Evolutionary conservation across 257 asterid genomes (phyloP).

Genomic region (Rauvolfia tetraphylla): DNA sequence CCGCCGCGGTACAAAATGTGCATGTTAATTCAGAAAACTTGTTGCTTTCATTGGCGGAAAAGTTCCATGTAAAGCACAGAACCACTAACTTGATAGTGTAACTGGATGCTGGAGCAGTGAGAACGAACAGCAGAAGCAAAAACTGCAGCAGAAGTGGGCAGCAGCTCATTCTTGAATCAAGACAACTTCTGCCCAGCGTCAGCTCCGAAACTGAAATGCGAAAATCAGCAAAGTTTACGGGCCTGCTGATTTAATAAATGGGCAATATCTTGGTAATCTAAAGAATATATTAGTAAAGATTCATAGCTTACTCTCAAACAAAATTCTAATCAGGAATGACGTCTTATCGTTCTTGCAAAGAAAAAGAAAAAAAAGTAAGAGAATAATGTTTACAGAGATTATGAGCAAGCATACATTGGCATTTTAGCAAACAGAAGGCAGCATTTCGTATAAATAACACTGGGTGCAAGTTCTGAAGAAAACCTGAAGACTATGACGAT

Average conservation of each 20-base stretch:
- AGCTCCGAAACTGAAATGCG: constrained; percentile 3
- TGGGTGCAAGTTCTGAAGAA: neutral
- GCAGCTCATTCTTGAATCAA: constrained; percentile 2
- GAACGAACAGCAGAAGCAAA: neutral
- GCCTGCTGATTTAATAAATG: neutral
- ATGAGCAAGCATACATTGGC: neutral
- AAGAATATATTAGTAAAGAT: neutral
- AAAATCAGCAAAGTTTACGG: constrained; percentile 1
- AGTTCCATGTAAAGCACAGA: neutral
- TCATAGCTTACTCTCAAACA: neutral
- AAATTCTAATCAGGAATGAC: neutral
- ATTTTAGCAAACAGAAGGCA: constrained; percentile 16
- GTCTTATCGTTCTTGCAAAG: neutral
- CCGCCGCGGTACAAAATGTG: neutral
- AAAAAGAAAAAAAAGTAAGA: neutral
- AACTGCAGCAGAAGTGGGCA: neutral
- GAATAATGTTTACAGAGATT: neutral
- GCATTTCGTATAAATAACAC: neutral
- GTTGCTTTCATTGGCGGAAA: neutral
- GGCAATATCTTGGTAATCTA: neutral
- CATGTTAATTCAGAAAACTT: neutral
- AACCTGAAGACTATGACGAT: neutral
- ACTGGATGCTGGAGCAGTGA: neutral
- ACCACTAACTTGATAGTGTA: neutral
- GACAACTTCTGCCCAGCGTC: neutral